Base-by-base conservation (phyloP, 495 filamentous ascomycete genomes). In the Talaromyces stipitatus region DNA sequence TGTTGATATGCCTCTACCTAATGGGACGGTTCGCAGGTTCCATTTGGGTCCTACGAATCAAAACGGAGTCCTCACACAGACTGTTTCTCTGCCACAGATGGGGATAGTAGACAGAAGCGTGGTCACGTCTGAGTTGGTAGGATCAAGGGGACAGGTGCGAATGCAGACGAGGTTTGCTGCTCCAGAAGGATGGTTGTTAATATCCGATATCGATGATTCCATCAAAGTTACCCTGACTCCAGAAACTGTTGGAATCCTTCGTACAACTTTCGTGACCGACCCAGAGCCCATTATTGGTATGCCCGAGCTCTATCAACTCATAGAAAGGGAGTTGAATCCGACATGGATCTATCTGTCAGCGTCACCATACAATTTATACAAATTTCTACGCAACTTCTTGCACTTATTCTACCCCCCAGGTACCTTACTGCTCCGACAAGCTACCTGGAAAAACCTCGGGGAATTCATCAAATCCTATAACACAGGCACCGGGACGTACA, bases 141-240 rank as follows among this genome's bases (percentile, higher is more conserved):
- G 23, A 46, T 80, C 20, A 72, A 82, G 29, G 71, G 76, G 8
- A 56, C 69, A 41, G 69, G 82, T 53, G 61, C 73, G 55, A 55
- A 79, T 86, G 81, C 76, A 75, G 54, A 96, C 90, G 1, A 74
- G 80, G 6, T 92, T 85, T 64, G 89, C 88, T 0, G 83, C 81
- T 23, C 82, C 88, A 1, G 81, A 89, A 58, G 92, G 92, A 10
- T 97, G 92, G 92, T 80, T 85, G 3, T 72, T 97, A 4, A 85
- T 97, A 57, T 94, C 89, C 30, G 92, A 97, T 64, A 86, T 97
- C 65, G 92, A 97, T 69, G 92, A 97, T 69, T 94, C 92, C 2
- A 95, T 97, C 76, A 97, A 97, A 72, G 76, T 90, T 52, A 95
- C 92, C 0, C 79, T 87, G 65, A 95, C 94, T 2, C 82, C 82